Evolutionary conservation across 495 filamentous ascomycete genomes (phyloP), one percentile per base, ranked within the genome.

Genomic region (Recurvomyces mirabilis): DNA sequence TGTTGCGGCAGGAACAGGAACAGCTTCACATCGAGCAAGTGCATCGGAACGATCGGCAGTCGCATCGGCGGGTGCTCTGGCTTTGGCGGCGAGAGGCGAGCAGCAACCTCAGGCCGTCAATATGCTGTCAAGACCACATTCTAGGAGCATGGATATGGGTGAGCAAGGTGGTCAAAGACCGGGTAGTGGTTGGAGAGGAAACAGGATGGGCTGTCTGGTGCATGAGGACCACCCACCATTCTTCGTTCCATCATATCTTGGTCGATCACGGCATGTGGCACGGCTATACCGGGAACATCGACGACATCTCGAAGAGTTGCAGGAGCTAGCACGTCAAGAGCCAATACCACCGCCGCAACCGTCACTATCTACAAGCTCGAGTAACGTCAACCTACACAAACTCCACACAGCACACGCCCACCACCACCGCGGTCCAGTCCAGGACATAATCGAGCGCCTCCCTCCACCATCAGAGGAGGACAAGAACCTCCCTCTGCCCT

Each of bases 401-500:
- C 77, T 82, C 63, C 70, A 74, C 4, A 68, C 82, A 9, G 77
- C 81, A 5, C 85, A 94, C 57, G 24, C 38, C 26, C n/a, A 29
- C 26, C 26, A 29, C 26, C 21, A 11, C 30, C 14, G 41, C 3
- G 26, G 26, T 29, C 72, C 83, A 67, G 75, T 83, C 10, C 86
- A 81, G 62, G 85, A 94, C 54, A 68, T 94, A 32, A 82, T 93
- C 52, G 91, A 95, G 65, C 77, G 85, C 49, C 68, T 75, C 39
- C 74, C 82, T 7, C 62, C 69, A 4, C 49, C 64, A 22, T 66
- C 75, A 19, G 71, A 77, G 45, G 77, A 81, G 21, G 62, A 65
- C 26, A 52, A 59, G 3, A 54, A 81, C 29, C 65, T 71, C 29
- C 81, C 82, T 11, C 69, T 96, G 37, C 91, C 91, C 41, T 79